phyloP scores from a whole-genome alignment of 352 stramenopile species.

The Peronospora destructor region DNA sequence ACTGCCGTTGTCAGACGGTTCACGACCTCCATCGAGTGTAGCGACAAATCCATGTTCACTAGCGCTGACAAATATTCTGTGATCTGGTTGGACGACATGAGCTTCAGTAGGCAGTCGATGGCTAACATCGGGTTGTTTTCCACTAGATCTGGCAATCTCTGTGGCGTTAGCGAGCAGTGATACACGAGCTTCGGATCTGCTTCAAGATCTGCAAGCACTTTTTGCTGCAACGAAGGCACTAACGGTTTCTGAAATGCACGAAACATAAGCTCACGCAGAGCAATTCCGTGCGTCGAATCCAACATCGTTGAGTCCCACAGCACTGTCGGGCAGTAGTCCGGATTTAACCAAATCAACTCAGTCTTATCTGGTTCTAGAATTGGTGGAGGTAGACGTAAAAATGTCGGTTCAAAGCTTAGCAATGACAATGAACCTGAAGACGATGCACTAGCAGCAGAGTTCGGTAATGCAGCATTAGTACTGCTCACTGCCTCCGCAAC shows the following conservation, averaged over 20 bases:
- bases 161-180: conserved; percentile 88
- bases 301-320: conserved; percentile 89
- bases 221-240: conserved; percentile 84
- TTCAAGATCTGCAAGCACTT: conserved; percentile 85
- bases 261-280: conserved; percentile 86
- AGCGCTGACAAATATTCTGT: conserved; percentile 96
- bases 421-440: conserved; percentile 59
- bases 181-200: conserved; percentile 87
- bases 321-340: conserved; percentile 85
- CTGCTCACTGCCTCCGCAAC: conserved; percentile 21
- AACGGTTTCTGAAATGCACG: conserved; percentile 87
- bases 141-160: conserved; percentile 93
- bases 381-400: conserved; percentile 78
- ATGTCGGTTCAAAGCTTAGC: conserved; percentile 83
- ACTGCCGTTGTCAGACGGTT: conserved; percentile 90
- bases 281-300: conserved; percentile 77
- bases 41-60: conserved; percentile 98
- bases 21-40: conserved; percentile 98
- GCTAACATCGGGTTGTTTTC: conserved; percentile 98
- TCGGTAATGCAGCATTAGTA: conserved; percentile 20
- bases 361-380: conserved; percentile 84
- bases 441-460: conserved; percentile 20
- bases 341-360: conserved; percentile 89
- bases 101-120: conserved; percentile 92
- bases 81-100: conserved; percentile 87